Evolutionary conservation across 345 rosid genomes (phyloP), one percentile per base, ranked within the genome.

Genomic region (Salix dunnii): DNA sequence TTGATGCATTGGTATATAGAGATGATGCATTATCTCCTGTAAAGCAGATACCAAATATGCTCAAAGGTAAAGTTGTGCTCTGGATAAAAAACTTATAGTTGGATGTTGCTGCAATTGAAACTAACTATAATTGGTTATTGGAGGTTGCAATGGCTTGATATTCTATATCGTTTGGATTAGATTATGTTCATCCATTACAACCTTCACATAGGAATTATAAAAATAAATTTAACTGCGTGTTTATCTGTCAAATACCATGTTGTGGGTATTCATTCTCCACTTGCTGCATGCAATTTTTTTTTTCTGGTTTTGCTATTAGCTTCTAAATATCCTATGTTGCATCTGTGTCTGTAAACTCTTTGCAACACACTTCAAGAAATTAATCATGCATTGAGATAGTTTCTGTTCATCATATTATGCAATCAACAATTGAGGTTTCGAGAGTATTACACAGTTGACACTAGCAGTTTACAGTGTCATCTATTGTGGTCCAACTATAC

Each of bases 11-110:
- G 9, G 53, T 80, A 14, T 90, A 89, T 79, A 81, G 82, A 76
- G 96, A 91, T 81, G 93, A 86, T 77, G 86, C 81, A 33, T 70
- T 86, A 55, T 89, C 93, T 61, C 97, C 97, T 16, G 82, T 87
- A 68, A 93, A 88, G 81, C 85, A 81, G 81, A 83, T 70, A 38
- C 74, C 76, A 66, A 74, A 60, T 76, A 16, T 75, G 61, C 61
- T 70, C 33, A 68, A 69, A 86, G 96, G 96, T 91, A 90, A 78
- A 46, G 6, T 33, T 33, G 30, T 67, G 36, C 43, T 25, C 4
- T 65, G 46, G 25, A 20, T 20, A 42, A 9, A 60, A 21, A 27
- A 68, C 43, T 42, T n/a, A 20, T 65, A 27, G 3, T 62, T 33
- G 17, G 21, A 62, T 36, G 5, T 61, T 46, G 79, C 18, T 30